Evolutionary conservation across 2,329 filamentous ascomycete genomes (phyloP).

Genomic region (Thermothelomyces thermophilus): DNA sequence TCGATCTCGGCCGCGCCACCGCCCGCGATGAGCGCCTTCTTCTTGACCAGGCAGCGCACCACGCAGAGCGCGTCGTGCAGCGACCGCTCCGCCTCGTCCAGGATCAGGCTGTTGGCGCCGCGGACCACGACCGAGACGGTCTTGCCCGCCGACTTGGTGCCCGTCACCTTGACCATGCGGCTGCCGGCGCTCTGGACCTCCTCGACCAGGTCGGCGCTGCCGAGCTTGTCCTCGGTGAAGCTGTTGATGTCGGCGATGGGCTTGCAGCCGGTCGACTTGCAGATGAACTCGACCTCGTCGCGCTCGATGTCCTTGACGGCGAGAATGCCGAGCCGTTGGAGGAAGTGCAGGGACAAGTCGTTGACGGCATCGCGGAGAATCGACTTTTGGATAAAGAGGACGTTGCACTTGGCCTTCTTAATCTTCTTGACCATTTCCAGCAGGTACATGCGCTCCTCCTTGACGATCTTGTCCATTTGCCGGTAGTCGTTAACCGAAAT

Average conservation of each 20-base stretch:
- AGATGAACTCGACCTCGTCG: slow-evolving; percentile 98
- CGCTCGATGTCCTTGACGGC: slow-evolving; percentile 97
- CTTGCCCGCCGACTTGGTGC: slow-evolving; percentile 75
- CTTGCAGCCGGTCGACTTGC: slow-evolving; percentile 98
- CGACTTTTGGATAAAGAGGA: slow-evolving; percentile 96
- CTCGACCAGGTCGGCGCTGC: slow-evolving; percentile 86
- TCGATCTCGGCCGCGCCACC: slow-evolving; percentile 96
- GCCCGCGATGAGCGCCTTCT: slow-evolving; percentile 97
- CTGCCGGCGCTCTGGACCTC: slow-evolving; percentile 82
- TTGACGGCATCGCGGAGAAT: slow-evolving; percentile 97
- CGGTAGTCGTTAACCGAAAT: slow-evolving; percentile 99
- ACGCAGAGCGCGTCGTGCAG: slow-evolving; percentile 97
- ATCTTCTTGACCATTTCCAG: slow-evolving; percentile 99
- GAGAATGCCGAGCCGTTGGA: slow-evolving; percentile 93
- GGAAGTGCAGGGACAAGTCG: slow-evolving; percentile 93
- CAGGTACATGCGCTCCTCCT: slow-evolving; percentile 96
- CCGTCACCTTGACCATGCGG: slow-evolving; percentile 90
- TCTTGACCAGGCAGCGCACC: slow-evolving; percentile 95
- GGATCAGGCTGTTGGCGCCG: slow-evolving; percentile 86
- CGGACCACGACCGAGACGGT: slow-evolving; percentile 93
- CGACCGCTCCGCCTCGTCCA: slow-evolving; percentile 94
- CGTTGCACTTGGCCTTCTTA: slow-evolving; percentile 99
- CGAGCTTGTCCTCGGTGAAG: slow-evolving; percentile 97
- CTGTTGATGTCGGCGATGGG: slow-evolving; percentile 97
- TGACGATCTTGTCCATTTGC: slow-evolving; percentile 99